Base-by-base conservation (phyloP, 129 eudicot species). In the Escallonia herrerae region DNA sequence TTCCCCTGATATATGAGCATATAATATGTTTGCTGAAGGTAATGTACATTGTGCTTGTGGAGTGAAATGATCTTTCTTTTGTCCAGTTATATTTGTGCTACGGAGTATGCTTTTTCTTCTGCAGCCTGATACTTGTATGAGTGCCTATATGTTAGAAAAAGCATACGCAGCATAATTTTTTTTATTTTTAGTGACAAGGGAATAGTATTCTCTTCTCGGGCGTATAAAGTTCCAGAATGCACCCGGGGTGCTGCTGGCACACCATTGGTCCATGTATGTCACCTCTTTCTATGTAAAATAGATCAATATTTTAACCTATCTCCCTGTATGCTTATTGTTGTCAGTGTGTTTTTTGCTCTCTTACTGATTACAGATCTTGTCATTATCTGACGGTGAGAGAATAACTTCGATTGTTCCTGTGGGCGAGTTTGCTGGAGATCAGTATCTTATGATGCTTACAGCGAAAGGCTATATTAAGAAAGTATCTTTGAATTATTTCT, bases 161-260 rank as follows among this genome's bases (percentile, higher is more conserved):
- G 33, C 33, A 13, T 9, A 11, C 5, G 5, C 33, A n/a, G 13
- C 14, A 6, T 53, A 11, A 53, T 12, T 53, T 2, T 15, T 22
- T 15, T n/a, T 43, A n/a, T 52, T 41, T 46, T 70, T 72, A 94
- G 99, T 67, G 99, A 94, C 53, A 90, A 86, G 78, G 99, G 99
- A 65, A 89, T 74, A 7, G 99, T 94, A 41, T 89, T 89, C 80
- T 89, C 93, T 8, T 81, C 96, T 14, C 86, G 83, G 42, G 99
- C 99, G 11, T 94, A 86, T 72, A 94, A 82, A 72, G 86, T 94
- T 79, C 99, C 97, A 2, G 99, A 94, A 79, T 94, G 99, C 63
- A 81, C 87, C 49, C 87, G 99, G 42, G 77, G 95, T 73, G 99
- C 93, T 52, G 95, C 97, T 64, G 99, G 99, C 69, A 89, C 95